phyloP scores from a whole-genome alignment of 2,329 filamentous ascomycete species.

The Aspergillus udagawae region DNA sequence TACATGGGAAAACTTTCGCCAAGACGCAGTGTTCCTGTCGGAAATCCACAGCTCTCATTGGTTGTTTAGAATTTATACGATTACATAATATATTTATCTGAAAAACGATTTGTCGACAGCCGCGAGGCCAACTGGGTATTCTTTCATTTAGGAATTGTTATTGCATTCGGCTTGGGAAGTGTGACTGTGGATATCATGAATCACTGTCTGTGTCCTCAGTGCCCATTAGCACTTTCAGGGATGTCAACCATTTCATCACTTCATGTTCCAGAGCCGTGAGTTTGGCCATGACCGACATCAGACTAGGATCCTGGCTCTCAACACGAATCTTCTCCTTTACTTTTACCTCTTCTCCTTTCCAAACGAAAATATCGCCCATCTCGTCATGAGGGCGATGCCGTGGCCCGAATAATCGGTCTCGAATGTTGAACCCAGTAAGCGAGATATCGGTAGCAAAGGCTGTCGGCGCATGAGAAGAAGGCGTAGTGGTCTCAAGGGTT shows the following conservation, averaged over 20 bases:
- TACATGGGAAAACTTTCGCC: slow-evolving; percentile 26
- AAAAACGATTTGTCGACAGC: not conserved
- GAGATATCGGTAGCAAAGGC: slow-evolving; percentile 68
- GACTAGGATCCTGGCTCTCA: slow-evolving; percentile 81
- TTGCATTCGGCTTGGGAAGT: not conserved
- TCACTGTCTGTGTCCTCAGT: slow-evolving; percentile 48
- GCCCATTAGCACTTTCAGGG: slow-evolving; percentile 74
- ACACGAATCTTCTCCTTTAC: slow-evolving; percentile 87
- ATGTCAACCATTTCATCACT: slow-evolving; percentile 64
- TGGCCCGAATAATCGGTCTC: slow-evolving; percentile 51
- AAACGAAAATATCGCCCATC: slow-evolving; percentile 71
- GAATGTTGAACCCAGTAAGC: slow-evolving; percentile 54
- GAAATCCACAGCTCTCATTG: slow-evolving; percentile 27
- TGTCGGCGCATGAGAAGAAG: slow-evolving; percentile 55
- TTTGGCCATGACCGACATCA: slow-evolving; percentile 81
- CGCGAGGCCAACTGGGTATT: not conserved
- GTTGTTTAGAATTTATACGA: slow-evolving; percentile 3
- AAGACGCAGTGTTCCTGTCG: slow-evolving; percentile 19
- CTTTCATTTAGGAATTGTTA: not conserved
- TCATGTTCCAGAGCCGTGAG: slow-evolving; percentile 72
- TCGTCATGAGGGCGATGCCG: slow-evolving; percentile 70
- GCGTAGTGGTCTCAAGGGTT: slow-evolving; percentile 62
- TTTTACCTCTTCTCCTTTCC: slow-evolving; percentile 66
- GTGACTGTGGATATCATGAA: not conserved
- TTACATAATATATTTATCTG: slow-evolving; percentile 12